Conservation (phyloP, 257 asterid genomes). For the Solanum gandarillasii region DNA sequence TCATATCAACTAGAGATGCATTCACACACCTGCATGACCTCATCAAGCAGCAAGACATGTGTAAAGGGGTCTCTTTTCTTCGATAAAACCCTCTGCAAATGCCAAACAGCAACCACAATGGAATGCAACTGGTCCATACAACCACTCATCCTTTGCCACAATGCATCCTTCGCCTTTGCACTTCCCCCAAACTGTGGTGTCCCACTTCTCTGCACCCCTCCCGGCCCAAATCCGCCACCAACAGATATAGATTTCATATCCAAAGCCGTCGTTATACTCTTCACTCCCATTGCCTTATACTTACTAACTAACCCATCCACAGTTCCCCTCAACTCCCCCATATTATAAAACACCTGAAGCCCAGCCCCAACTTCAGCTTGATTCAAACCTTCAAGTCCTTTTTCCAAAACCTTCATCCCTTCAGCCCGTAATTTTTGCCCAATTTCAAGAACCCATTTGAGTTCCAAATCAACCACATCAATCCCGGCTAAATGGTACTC, state of each 20-base stretch:
- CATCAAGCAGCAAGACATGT: constrained; percentile 84
- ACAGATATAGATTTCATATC: constrained; percentile 87
- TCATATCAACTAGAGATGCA: background rate
- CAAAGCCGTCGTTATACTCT: constrained; percentile 63
- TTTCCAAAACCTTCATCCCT: constrained; percentile 73
- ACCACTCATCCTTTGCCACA: constrained; percentile 87
- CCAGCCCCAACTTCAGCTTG: constrained; percentile 97
- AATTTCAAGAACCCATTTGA: constrained; percentile 79
- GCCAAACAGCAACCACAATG: constrained; percentile 82
- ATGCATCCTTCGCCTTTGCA: constrained; percentile 79
- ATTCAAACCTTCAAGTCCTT: constrained; percentile 79
- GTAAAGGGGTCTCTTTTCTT: constrained; percentile 98
- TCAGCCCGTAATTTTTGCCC: constrained; percentile 70
- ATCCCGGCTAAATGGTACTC: constrained; percentile 71
- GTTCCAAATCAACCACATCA: constrained; percentile 67
- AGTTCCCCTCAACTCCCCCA: constrained; percentile 90
- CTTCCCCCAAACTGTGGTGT: constrained; percentile 88
- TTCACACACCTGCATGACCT: constrained; percentile 65
- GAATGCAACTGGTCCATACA: constrained; percentile 91
- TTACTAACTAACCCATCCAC: constrained; percentile 86
- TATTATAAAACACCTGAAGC: constrained; percentile 88
- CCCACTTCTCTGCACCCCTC: constrained; percentile 91
- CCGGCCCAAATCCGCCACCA: constrained; percentile 54
- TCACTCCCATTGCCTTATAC: constrained; percentile 73
- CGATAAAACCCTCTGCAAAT: constrained; percentile 93